A percentile compares a stretch with the other conserved stretches of the same genome.
phyloP scores from a whole-genome alignment of 352 stramenopile genomes.

The Pythium oligandrum region DNA sequence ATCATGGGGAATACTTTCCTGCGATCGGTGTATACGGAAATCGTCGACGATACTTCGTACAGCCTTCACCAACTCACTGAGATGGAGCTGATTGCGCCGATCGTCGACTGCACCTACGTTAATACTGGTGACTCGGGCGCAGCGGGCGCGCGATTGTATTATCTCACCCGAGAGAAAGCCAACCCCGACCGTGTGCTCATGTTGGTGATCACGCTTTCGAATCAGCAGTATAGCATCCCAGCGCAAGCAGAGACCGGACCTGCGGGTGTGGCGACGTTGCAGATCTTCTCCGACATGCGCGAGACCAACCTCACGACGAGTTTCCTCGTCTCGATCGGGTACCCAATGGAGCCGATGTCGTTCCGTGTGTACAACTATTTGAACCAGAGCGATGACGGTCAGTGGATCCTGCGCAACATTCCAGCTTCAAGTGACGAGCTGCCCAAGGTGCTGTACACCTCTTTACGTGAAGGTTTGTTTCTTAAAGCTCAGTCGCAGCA shows the following conservation, averaged over 20 bases:
- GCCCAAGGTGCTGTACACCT: slow-evolving; percentile 4
- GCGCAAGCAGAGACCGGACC: slow-evolving; percentile 6
- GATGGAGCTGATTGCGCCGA: slow-evolving; percentile 7
- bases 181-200: slow-evolving; percentile 3
- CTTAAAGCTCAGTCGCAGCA: slow-evolving; percentile 16
- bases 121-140: neutral
- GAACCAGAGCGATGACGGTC: slow-evolving; percentile 1
- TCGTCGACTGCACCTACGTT: slow-evolving; percentile 7
- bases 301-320: neutral
- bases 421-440: slow-evolving; percentile 1
- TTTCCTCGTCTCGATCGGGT: slow-evolving; percentile 8
- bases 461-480: slow-evolving; percentile 10
- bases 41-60: slow-evolving; percentile 3
- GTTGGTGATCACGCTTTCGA: slow-evolving; percentile 10
- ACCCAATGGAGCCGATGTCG: slow-evolving; percentile 6
- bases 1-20: slow-evolving; percentile 5
- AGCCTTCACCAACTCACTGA: neutral
- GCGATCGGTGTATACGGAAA: slow-evolving; percentile 1
- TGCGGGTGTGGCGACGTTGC: slow-evolving; percentile 6
- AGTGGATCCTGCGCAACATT: neutral
- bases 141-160: slow-evolving; percentile 8
- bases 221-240: slow-evolving; percentile 9
- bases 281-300: slow-evolving; percentile 13
- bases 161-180: neutral
- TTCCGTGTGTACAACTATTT: slow-evolving; percentile 8